Evolutionary conservation across 768 basidiomycete species (phyloP).

Genomic region (Jaapia argillacea): DNA sequence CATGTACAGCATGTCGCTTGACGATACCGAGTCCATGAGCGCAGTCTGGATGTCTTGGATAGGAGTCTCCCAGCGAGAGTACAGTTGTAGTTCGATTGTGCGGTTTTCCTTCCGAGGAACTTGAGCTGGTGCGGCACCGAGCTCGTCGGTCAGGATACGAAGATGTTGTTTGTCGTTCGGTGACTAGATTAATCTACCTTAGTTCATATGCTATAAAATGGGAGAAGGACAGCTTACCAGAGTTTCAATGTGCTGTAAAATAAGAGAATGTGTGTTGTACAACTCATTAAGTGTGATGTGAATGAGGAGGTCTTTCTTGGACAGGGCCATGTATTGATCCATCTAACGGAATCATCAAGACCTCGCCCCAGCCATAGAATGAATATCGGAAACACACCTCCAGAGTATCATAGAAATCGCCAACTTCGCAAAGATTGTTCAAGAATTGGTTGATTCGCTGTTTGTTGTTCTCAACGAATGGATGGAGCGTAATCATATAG

Average conservation of each 20-base stretch:
- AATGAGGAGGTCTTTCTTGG: slow-evolving; percentile 97
- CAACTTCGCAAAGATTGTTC: slow-evolving; percentile 95
- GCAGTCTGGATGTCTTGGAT: slow-evolving; percentile 96
- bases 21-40: slow-evolving; percentile 94
- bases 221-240: slow-evolving; percentile 46
- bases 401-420: slow-evolving; percentile 97
- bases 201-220: not conserved
- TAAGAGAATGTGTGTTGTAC: slow-evolving; percentile 96
- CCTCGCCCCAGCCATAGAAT: not conserved
- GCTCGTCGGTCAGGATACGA: slow-evolving; percentile 92
- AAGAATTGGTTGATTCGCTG: slow-evolving; percentile 95
- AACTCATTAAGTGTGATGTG: slow-evolving; percentile 98
- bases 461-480: slow-evolving; percentile 98
- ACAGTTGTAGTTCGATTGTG: slow-evolving; percentile 83
- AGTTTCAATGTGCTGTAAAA: slow-evolving; percentile 90
- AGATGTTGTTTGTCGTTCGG: slow-evolving; percentile 97
- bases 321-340: slow-evolving; percentile 99
- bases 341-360: slow-evolving; percentile 43
- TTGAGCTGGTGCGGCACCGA: slow-evolving; percentile 87
- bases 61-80: slow-evolving; percentile 98
- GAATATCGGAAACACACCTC: slow-evolving; percentile 65
- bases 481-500: slow-evolving; percentile 98
- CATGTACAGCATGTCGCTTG: slow-evolving; percentile 99
- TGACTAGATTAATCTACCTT: slow-evolving; percentile 40
- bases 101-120: slow-evolving; percentile 98